Conservation (phyloP, 257 asterid genomes). For the Rhazya stricta region DNA sequence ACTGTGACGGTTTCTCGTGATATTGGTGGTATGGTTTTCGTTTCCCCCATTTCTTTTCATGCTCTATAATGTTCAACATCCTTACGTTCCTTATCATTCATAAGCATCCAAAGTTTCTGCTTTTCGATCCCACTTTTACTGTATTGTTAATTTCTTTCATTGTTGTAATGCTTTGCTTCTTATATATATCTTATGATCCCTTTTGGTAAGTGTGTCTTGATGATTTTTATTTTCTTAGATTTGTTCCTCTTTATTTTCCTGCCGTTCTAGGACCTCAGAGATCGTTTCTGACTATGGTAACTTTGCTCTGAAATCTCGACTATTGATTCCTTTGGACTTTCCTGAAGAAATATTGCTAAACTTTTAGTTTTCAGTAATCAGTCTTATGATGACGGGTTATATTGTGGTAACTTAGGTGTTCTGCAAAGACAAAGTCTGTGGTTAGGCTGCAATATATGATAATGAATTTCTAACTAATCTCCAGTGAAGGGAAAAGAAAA, state of each 20-base stretch:
- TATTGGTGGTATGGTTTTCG: constrained; percentile 22
- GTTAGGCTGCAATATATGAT: constrained; percentile 9
- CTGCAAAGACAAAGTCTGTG: not conserved
- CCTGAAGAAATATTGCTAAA: not conserved
- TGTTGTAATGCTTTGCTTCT: not conserved
- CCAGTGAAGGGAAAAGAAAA: not conserved
- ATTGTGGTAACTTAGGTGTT: constrained; percentile 1
- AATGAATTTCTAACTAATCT: not conserved
- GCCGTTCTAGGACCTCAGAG: not conserved
- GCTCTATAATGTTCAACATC: not conserved
- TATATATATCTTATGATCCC: not conserved
- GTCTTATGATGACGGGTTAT: constrained; percentile 4
- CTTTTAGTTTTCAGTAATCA: not conserved
- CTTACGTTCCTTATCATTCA: not conserved
- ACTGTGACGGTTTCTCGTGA: constrained; percentile 15
- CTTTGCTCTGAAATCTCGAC: not conserved
- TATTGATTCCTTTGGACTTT: not conserved
- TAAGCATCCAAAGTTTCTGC: not conserved
- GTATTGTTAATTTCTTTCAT: not conserved
- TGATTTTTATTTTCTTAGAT: not conserved
- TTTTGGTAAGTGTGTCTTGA: not conserved
- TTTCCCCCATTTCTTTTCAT: not conserved
- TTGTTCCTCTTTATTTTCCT: not conserved
- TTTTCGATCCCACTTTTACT: not conserved
- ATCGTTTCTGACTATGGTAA: not conserved